These are phyloP conservation scores for Panicum virgatum DNA, from an alignment of 202 grass and related monocot species.

Conservation along the genomic window DNA sequence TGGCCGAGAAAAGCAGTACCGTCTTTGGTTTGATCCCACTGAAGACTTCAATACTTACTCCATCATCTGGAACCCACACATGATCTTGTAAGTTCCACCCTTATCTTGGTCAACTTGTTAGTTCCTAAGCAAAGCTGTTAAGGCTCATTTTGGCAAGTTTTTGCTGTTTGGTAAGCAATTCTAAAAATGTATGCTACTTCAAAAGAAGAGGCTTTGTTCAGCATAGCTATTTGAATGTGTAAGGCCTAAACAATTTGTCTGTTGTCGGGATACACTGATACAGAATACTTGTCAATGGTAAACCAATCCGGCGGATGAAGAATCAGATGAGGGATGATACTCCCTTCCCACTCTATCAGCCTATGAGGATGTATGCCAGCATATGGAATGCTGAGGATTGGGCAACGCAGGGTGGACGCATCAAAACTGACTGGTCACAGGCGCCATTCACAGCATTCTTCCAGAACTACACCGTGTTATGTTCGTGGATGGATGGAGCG, in stretches of 20 bases:
- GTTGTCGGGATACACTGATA: background rate
- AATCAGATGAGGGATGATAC: slow-evolving; percentile 29
- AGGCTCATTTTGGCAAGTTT: background rate
- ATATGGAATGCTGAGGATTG: slow-evolving; percentile 62
- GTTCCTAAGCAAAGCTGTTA: background rate
- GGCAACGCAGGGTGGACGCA: slow-evolving; percentile 58
- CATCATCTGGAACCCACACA: slow-evolving; percentile 56
- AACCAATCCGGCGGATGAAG: slow-evolving; percentile 42
- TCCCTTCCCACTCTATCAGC: slow-evolving; percentile 44
- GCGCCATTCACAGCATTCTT: slow-evolving; percentile 55
- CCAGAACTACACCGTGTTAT: slow-evolving; percentile 17
- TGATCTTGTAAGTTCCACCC: slow-evolving; percentile 36
- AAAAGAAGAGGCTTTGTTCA: background rate
- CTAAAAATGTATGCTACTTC: background rate
- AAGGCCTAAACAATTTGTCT: background rate
- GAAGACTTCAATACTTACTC: slow-evolving; percentile 59
- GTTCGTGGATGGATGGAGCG: too few species aligned
- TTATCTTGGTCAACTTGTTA: background rate
- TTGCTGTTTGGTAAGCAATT: background rate
- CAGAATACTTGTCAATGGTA: slow-evolving; percentile 59
- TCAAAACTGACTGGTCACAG: slow-evolving; percentile 61
- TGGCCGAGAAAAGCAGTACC: slow-evolving; percentile 53
- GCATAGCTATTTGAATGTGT: background rate
- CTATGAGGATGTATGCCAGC: slow-evolving; percentile 54
- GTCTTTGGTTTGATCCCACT: slow-evolving; percentile 66